These are phyloP conservation scores for Acacia acuminata DNA, from an alignment of 306 rosid genomes.

Conservation along the genomic window DNA sequence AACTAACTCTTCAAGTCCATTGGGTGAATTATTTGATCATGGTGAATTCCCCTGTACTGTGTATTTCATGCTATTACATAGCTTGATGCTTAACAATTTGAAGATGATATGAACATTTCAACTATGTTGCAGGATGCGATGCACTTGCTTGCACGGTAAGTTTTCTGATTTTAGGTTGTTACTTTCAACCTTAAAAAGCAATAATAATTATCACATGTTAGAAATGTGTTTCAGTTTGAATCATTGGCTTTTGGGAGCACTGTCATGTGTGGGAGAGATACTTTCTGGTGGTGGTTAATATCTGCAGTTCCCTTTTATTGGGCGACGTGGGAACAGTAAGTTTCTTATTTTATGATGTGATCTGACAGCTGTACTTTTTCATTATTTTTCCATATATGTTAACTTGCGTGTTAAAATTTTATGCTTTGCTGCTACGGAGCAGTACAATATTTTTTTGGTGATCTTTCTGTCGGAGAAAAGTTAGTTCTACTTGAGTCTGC, in stretches of 20 bases:
- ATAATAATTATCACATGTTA: constrained; percentile 24
- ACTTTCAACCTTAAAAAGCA: constrained; percentile 29
- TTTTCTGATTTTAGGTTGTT: constrained; percentile 28
- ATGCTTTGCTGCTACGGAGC: neutral
- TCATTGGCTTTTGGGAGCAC: constrained; percentile 93
- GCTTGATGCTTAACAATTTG: neutral
- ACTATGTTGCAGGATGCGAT: constrained; percentile 87
- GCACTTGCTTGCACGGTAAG: constrained; percentile 97
- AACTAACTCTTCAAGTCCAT: constrained; percentile 92
- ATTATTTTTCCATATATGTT: neutral
- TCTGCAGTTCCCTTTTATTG: constrained; percentile 89
- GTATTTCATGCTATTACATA: constrained; percentile 13
- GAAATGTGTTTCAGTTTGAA: constrained; percentile 65
- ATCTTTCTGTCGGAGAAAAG: constrained; percentile 11
- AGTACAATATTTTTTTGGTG: neutral
- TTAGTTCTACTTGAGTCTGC: constrained; percentile 19
- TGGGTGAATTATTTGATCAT: constrained; percentile 97
- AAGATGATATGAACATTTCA: constrained; percentile 38
- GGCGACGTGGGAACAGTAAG: constrained; percentile 99
- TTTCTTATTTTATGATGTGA: constrained; percentile 30
- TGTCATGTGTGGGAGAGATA: constrained; percentile 80
- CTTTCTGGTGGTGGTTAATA: constrained; percentile 97
- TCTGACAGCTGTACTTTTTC: neutral
- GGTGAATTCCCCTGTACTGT: constrained; percentile 49
- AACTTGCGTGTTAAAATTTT: neutral